Conservation (phyloP, 495 filamentous ascomycete genomes). For the Tuber borchii region DNA sequence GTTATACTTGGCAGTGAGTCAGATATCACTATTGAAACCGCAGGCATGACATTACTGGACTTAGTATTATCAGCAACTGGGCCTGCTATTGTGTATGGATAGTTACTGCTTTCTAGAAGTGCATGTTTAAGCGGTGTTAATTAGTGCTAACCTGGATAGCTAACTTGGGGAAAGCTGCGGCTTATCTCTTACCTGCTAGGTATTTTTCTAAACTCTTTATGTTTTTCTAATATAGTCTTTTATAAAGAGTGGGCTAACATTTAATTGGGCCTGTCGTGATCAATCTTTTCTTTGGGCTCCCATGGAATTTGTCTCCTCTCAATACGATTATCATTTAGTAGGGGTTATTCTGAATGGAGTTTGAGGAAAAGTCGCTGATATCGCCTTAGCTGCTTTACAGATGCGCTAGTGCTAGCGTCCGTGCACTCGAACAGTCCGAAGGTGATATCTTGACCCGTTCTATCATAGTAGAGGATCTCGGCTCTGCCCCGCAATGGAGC, state of each 20-base stretch:
- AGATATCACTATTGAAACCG: constrained; percentile 63
- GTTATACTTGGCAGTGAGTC: constrained; percentile 50
- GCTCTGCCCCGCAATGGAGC: not conserved
- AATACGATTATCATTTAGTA: constrained; percentile 60
- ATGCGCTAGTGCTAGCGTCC: constrained; percentile 56
- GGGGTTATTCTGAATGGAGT: not conserved
- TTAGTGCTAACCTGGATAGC: constrained; percentile 33
- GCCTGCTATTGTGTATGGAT: constrained; percentile 57
- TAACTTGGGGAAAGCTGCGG: constrained; percentile 54
- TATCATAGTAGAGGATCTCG: constrained; percentile 49
- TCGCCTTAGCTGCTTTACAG: constrained; percentile 58
- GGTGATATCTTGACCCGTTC: constrained; percentile 58
- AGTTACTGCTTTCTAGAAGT: constrained; percentile 48
- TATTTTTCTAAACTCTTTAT: constrained; percentile 59
- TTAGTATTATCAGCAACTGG: constrained; percentile 58
- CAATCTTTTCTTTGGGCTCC: constrained; percentile 62
- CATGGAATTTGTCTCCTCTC: constrained; percentile 60
- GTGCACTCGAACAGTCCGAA: constrained; percentile 67
- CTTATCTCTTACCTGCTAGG: constrained; percentile 57
- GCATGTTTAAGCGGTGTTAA: not conserved
- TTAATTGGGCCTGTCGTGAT: constrained; percentile 55
- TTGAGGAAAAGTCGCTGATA: constrained; percentile 2
- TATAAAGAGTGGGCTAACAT: not conserved
- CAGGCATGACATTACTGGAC: constrained; percentile 64
- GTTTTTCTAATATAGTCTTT: not conserved